A percentile compares a stretch with the other conserved stretches of the same genome.
Evolutionary conservation across 768 basidiomycete genomes (phyloP).

Genomic region (Amanita rubescens): DNA sequence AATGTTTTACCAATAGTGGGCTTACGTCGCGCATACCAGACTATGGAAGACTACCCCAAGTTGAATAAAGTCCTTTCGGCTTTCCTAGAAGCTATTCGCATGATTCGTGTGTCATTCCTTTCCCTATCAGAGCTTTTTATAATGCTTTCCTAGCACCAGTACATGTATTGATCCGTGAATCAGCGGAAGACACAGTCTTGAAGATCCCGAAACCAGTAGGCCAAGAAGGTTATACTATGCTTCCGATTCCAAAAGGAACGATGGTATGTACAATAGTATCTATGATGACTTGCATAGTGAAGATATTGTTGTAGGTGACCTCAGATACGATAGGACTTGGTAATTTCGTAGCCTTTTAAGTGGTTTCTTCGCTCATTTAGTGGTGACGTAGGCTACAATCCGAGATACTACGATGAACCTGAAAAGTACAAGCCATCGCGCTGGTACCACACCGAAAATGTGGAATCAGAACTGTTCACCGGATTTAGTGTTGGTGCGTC

Average conservation of each 20-base stretch:
- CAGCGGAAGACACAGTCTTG: conserved; percentile 20
- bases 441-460: conserved; percentile 24
- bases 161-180: conserved; percentile 19
- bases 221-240: neutral
- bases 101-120: conserved; percentile 22
- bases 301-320: neutral
- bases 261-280: neutral
- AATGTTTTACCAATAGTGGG: no score
- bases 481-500: conserved; percentile 9
- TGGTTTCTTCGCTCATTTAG: neutral
- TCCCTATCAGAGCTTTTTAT: conserved; percentile 1
- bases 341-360: neutral
- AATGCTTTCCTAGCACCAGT: conserved; percentile 6
- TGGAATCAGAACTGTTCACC: conserved; percentile 7
- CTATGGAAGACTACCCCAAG: conserved; percentile 13
- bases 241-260: conserved; percentile 4
- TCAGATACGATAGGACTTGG: neutral
- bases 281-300: neutral
- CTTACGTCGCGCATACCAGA: conserved; percentile 8
- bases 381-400: conserved; percentile 24
- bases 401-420: conserved; percentile 28
- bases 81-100: conserved; percentile 24
- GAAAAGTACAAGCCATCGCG: conserved; percentile 27
- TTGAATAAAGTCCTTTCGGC: conserved; percentile 20
- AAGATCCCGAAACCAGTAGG: conserved; percentile 15